Base-by-base conservation (phyloP, 768 basidiomycete genomes). In the Agaricus sinodeliciosus region DNA sequence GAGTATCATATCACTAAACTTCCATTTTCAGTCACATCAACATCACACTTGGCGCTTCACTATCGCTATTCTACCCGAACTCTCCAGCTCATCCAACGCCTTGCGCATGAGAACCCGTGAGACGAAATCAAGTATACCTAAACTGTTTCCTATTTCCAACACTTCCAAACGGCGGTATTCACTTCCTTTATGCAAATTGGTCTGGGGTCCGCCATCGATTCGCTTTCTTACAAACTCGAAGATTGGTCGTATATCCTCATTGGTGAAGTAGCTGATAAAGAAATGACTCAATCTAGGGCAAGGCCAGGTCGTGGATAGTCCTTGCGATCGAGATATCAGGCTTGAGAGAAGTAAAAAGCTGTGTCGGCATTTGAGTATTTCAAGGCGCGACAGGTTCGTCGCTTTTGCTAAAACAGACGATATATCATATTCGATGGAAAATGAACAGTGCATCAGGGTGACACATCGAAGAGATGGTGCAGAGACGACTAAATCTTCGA, bases 161-260 rank as follows among this genome's bases (percentile, higher is more conserved):
- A 54, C 55, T n/a, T 48, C 37, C 25, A 59, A 31, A 36, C 31
- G 28, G 8, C 11, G 7, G 25, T 28, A 49, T n/a, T 8, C 39
- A 31, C 16, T 11, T 6, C n/a, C 26, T 18, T 40, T 9, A 22
- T 22, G 15, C 9, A 28, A 7, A 5, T 16, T 15, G 4, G 25
- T 11, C 12, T 9, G 22, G 5, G 9, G 15, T 6, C 3, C 41
- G 6, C 9, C 34, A 28, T 45, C 27, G 13, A 57, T 47, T 12
- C 60, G 55, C 28, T 48, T 58, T 12, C 53, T 51, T 9, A 54
- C 57, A 37, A 59, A 59, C 12, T 49, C 46, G 31, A 61, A 43
- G 28, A 61, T 43, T 2, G 55, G 48, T n/a, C 58, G 55, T 0
- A 57, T 57, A 43, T 56, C 58, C 28, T 45, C 48, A 12, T 28